Conservation (phyloP, 352 stramenopile genomes). For the Achlya hypogyna region DNA sequence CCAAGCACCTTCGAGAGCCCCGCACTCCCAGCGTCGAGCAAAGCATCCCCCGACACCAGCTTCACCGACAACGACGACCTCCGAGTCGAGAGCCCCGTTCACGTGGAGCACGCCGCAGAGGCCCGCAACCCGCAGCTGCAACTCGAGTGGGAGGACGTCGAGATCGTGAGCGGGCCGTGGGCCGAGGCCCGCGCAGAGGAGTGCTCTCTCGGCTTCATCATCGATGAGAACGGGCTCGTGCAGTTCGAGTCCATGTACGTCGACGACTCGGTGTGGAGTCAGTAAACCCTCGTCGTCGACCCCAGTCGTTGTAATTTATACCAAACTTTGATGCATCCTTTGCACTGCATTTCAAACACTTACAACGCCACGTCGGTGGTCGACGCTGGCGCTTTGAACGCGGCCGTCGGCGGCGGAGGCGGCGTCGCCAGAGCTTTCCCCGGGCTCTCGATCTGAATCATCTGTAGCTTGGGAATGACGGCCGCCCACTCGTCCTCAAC, state of each 20-base stretch:
- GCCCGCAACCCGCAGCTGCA: neutral
- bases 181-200: neutral
- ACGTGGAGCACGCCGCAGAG: neutral
- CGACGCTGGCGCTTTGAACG: neutral
- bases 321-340: no score
- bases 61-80: neutral
- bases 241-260: conserved; percentile 9
- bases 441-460: conserved; percentile 54
- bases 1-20: neutral
- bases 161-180: neutral
- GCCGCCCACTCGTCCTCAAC: conserved; percentile 73
- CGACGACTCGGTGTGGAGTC: neutral
- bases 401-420: neutral
- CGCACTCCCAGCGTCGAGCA: neutral
- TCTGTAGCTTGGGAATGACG: conserved; percentile 58
- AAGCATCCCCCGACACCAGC: neutral
- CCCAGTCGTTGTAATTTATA: no score
- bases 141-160: neutral
- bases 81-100: neutral
- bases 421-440: neutral
- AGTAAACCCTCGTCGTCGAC: neutral
- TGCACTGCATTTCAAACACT: no score
- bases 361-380: conserved; percentile 17
- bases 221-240: neutral
- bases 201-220: neutral